Evolutionary conservation across 2,329 filamentous ascomycete species (phyloP), one percentile per base, ranked within the genome.

Genomic region (Aureobasidium sp.): DNA sequence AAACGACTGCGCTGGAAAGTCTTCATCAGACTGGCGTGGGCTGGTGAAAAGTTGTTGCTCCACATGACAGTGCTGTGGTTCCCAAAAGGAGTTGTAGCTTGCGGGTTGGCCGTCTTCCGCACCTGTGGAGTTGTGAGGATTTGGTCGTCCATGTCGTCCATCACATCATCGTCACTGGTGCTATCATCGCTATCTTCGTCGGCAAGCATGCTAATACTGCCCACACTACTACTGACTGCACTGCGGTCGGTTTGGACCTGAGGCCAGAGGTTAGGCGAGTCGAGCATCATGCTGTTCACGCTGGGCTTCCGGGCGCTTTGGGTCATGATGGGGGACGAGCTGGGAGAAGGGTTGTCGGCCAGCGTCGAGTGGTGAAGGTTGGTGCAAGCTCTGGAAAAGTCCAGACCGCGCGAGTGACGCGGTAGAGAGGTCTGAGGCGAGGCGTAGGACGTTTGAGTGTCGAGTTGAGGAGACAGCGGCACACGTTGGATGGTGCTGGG

Each of bases 291-390:
- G 50, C 69, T 71, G 55, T 68, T 70, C 17, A 72, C 66, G 27
- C 71, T 74, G 29, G 74, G 67, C 60, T 79, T 82, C 55, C 82
- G 76, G 40, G 78, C 74, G 64, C 88, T 84, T 42, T 87, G 86
- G 57, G 86, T 85, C 59, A 94, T 86, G 13, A 87, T 92, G 0
- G 94, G 94, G 0, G 92, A 96, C 0, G 90, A 94, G 71, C 95
- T 91, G 3, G 92, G 91, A 5, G 89, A 94, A 0, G 89, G 88
- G 71, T 87, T 84, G 67, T 96, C 90, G 60, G 93, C 92, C 9
- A 97, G 82, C 0, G 89, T 97, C 17, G 93, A 96, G 74, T 97
- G 94, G 74, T 97, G 94, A 23, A 99, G 80, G 70, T 92, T 95
- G 11, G 93, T 96, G 64, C 90, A 94, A 11, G 92, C 92, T 66